Percentiles rank a stretch among this genome's conserved stretches.
Conservation (phyloP, 169 alveolate species). For the Cryptosporidium parvum region DNA sequence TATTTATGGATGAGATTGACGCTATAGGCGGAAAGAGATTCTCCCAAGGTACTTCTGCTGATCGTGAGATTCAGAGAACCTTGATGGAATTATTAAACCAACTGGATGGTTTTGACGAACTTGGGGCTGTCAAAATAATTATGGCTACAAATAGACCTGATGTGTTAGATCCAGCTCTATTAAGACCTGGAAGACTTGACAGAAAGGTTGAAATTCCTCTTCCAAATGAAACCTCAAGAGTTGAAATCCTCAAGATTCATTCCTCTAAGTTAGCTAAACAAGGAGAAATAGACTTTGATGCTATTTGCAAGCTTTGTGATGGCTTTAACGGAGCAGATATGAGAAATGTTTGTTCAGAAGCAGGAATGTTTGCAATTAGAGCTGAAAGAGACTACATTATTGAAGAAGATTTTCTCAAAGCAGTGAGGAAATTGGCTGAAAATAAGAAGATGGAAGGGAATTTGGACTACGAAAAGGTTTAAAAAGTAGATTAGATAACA, state of each 20-base stretch:
- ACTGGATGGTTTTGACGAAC: conserved; percentile 99
- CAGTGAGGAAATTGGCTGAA: conserved; percentile 96
- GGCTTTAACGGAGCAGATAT: conserved; percentile 99
- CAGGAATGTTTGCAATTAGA: conserved; percentile 98
- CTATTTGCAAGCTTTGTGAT: conserved; percentile 94
- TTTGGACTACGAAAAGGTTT: conserved; percentile 91
- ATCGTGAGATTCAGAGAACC: conserved; percentile 99
- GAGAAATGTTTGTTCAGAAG: conserved; percentile 99
- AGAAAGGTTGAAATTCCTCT: conserved; percentile 98
- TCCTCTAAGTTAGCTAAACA: conserved; percentile 94
- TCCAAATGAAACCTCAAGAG: conserved; percentile 97
- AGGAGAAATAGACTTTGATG: conserved; percentile 96
- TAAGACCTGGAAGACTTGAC: conserved; percentile 99
- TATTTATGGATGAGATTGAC: conserved; percentile 99
- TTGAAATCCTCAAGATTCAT: conserved; percentile 96
- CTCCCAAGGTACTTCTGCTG: conserved; percentile 98
- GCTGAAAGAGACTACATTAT: conserved; percentile 97
- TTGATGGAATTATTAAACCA: conserved; percentile 95
- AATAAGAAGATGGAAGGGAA: conserved; percentile 96
- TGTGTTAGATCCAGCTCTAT: conserved; percentile 98
- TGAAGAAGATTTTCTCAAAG: conserved; percentile 98
- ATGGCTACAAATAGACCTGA: conserved; percentile 99
- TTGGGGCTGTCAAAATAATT: conserved; percentile 98
- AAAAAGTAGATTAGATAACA: conserved; percentile 1
- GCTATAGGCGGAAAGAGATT: conserved; percentile 99